Base-by-base conservation (phyloP, 2,329 filamentous ascomycete species). In the Orbilia blumenaviensis region DNA sequence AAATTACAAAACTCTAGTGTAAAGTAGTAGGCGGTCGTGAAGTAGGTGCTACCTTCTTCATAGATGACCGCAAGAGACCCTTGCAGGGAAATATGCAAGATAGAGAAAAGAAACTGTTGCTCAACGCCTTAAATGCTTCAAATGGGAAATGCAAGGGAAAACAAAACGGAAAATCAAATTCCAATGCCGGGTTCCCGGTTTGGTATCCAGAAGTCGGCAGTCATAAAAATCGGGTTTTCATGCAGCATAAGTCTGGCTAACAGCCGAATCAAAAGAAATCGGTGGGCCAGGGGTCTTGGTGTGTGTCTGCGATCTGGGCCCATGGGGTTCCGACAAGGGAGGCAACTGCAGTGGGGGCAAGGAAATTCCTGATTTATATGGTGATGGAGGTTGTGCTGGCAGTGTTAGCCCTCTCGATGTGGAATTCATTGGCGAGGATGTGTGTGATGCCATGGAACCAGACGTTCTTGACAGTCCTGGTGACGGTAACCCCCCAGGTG, bases 71-170 rank as follows among this genome's bases (percentile, higher is more conserved):
- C n/a, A 54, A 27, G 34, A 46, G 44, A 52, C 63, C 71, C 71
- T 75, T 67, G 63, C 63, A 67, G 50, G 48, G 52, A 52, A 67
- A 61, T 41, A 52, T 61, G 41, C n/a, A 54, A 71, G 25, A 54
- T 14, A 66, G 54, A 50, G 18, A 34, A 66, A 61, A 36, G 48
- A 73, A 61, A 61, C 38, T 73, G 46, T 38, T 75, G 56, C 36
- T 67, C 27, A 74, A 75, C 71, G 71, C 71, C 71, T 67, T 42
- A 58, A 67, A 75, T 75, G 71, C 71, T 63, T 61, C 62, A 61
- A 44, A 21, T 16, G 25, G 23, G n/a, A 61, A 36, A 67, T 42
- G 32, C 52, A 62, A 61, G 36, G 54, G 54, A 68, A 64, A 23
- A 44, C 34, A 66, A 25, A 38, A 21, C 36, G 36, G 18, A 58